Base-by-base conservation (phyloP, 1,284 basidiomycete species). In the Termitomyces sp. region DNA sequence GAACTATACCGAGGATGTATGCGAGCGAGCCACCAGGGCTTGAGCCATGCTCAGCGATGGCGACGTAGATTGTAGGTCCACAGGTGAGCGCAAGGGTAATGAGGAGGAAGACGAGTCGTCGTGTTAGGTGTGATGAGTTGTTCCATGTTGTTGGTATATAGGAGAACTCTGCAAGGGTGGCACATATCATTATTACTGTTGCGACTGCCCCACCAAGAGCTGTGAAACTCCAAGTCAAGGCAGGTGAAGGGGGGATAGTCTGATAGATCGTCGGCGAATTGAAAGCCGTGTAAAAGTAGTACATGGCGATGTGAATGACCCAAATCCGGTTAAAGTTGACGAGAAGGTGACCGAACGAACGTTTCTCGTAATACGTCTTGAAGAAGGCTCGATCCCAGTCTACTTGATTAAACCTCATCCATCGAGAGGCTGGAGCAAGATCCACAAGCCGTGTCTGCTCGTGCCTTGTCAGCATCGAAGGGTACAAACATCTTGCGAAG, bases 291-390 rank as follows among this genome's bases (percentile, higher is more conserved):
- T 94, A 98, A 76, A 88, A 96, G 84, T 89, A 97, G 77, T 88
- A 97, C 66, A 96, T 73, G 38, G 92, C 84, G 55, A 98, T 80
- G 72, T 98, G 95, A 55, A 94, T 86, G 68, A 97, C 89, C 94
- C 94, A 98, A 65, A 98, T 90, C 53, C 94, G 90, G 76, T 97
- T 98, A 76, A 98, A 98, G 78, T 98, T 97, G 77, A 97, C 94
- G 56, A 98, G 81, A 1, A 97, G 79, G 70, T 98, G 94, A 56
- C 92, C 86, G 69, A 95, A 90, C 0, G 94, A 95, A 40, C 95
- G 91, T 67, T 94, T 94, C 73, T 98, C 95, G 61, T 86, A 91
- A 73, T 97, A 98, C 0, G 94, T 98, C 79, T 98, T 98, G 88
- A 95, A 95, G 72, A 97, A 97, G 1, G 88, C 93, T 36, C 86